Evolutionary conservation across 2,329 filamentous ascomycete genomes (phyloP), one percentile per base, ranked within the genome.

Genomic region (Cladophialophora carrionii): DNA sequence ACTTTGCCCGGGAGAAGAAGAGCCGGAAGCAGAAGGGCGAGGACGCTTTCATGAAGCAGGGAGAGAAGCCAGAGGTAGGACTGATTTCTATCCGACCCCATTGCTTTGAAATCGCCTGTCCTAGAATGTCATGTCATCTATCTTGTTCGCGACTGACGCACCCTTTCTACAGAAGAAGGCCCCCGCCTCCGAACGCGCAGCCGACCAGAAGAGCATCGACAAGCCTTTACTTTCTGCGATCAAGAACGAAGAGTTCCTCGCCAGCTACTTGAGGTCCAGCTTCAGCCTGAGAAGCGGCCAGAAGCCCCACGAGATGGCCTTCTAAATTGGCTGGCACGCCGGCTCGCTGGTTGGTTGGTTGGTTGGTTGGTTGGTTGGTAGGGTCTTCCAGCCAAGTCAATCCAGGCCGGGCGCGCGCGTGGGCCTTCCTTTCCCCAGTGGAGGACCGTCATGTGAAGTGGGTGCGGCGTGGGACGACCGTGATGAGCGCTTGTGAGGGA

Each of bases 231-330:
- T 99, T 77, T 88, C 91, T 83, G 90, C 85, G 83, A 95, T 99
- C 87, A 98, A 98, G 91, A 97, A 98, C 89, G 92, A 96, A 82
- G 90, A 92, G 75, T 85, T 94, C 83, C 90, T 99, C 76, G 83
- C 88, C 80, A 91, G 89, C 85, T 99, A 99, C 88, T 91, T 99
- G 76, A 87, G 87, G 79, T 91, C 90, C 83, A 92, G 90, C 80
- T 99, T 99, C 91, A 96, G 91, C 88, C 89, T 99, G 83, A 91
- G 94, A 85, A 97, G 93, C 87, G 95, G 95, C 79, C 94, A 99
- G 88, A 93, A 94, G 90, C 95, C 95, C 84, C 95, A 99, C 86
- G 91, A 96, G 89, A 98, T 99, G 95, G 91, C 91, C 85, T 99
- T 94, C 88, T 99, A 97, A 54, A 20, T 76, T n/a, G 46, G 29